Evolutionary conservation across 371 early-diverging fungal genomes (phyloP).

Genomic region (Mucor lusitanicus): DNA sequence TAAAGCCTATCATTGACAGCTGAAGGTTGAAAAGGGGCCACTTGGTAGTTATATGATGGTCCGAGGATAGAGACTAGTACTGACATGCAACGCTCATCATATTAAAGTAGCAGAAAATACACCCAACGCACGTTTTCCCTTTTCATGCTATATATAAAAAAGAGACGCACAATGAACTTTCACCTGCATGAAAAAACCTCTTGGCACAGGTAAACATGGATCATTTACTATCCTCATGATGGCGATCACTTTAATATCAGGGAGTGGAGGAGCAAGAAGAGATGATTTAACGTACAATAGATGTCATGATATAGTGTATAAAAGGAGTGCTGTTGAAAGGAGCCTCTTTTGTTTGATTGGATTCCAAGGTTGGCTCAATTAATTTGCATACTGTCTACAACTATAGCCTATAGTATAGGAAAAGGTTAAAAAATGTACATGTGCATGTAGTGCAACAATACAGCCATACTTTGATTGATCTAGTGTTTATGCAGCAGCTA

Average conservation of each 20-base stretch:
- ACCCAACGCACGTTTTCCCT: neutral
- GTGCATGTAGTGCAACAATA: neutral
- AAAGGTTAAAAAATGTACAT: neutral
- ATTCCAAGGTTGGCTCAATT: neutral
- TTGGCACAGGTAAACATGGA: slow-evolving; percentile 1
- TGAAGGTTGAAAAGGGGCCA: no score
- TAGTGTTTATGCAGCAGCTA: neutral
- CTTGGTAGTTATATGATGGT: neutral
- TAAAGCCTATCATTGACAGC: no score
- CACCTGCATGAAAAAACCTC: neutral
- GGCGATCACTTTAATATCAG: neutral
- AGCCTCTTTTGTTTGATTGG: neutral
- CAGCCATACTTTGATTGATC: neutral
- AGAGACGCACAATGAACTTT: neutral
- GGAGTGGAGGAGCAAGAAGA: neutral
- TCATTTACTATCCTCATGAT: neutral
- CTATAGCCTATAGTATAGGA: neutral
- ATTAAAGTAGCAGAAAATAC: neutral
- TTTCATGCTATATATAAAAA: neutral
- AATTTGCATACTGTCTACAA: neutral
- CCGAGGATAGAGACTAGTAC: neutral
- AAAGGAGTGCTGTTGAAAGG: neutral
- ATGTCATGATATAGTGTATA: neutral
- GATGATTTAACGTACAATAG: neutral
- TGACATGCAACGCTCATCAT: no score